A percentile compares a stretch with the other conserved stretches of the same genome.
Evolutionary conservation across 495 filamentous ascomycete genomes (phyloP).

Genomic region (Lasiosphaeria ovina): DNA sequence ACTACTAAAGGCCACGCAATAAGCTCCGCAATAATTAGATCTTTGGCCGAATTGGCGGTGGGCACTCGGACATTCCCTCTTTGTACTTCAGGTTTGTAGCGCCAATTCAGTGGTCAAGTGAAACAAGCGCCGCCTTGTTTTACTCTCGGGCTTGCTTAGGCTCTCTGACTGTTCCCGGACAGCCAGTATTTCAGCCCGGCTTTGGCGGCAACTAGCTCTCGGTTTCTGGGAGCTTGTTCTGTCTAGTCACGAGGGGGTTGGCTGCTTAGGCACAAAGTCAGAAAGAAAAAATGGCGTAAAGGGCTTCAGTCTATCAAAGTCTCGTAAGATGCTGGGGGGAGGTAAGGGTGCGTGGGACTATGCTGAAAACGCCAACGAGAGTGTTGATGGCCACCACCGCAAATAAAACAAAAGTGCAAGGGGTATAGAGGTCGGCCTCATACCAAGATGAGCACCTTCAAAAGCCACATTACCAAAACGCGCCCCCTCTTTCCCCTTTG

Average conservation of each 20-base stretch:
- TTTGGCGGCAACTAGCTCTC: too few relatives aligned
- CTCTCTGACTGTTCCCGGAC: too few relatives aligned
- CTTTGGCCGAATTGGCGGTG: too few relatives aligned
- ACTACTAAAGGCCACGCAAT: too few relatives aligned
- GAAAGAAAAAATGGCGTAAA: background rate
- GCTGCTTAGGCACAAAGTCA: background rate
- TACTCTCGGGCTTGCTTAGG: too few relatives aligned
- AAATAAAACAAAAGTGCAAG: conserved; percentile 14
- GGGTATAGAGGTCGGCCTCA: conserved; percentile 25
- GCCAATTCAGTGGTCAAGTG: too few relatives aligned
- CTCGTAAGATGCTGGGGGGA: conserved; percentile 16
- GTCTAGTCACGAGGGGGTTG: too few relatives aligned
- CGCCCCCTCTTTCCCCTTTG: conserved; percentile 10
- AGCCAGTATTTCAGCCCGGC: too few relatives aligned
- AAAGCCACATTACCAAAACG: conserved; percentile 14
- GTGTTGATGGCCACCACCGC: conserved; percentile 10
- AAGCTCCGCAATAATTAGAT: too few relatives aligned
- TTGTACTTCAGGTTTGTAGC: too few relatives aligned
- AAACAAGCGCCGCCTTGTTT: background rate
- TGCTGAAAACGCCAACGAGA: conserved; percentile 25
- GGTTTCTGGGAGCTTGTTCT: too few relatives aligned
- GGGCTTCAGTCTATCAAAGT: conserved; percentile 20
- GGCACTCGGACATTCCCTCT: too few relatives aligned
- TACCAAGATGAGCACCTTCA: background rate
- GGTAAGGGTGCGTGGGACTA: conserved; percentile 20